Evolutionary conservation across 148 eudicot species (phyloP).

Genomic region (Dianthus caryophyllus): DNA sequence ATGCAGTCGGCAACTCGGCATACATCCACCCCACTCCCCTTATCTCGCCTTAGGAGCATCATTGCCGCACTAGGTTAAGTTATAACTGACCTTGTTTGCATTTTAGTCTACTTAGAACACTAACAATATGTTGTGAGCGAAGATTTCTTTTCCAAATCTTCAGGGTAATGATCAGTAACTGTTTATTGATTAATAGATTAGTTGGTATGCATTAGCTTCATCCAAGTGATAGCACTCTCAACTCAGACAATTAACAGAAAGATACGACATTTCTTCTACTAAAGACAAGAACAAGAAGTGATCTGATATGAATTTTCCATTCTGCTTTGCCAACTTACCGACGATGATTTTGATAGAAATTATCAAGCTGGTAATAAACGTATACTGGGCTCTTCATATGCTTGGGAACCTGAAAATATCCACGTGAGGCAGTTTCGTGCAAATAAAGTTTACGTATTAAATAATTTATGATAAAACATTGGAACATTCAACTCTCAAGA

Average conservation of each 20-base stretch:
- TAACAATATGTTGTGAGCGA: neutral
- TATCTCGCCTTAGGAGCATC: no score
- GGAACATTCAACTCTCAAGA: no score
- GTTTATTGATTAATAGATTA: constrained; percentile 1
- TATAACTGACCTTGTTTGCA: no score
- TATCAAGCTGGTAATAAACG: constrained; percentile 62
- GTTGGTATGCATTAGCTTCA: neutral
- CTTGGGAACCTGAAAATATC: constrained; percentile 61
- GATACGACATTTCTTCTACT: neutral
- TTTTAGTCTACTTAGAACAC: neutral
- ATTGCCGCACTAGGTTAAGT: no score
- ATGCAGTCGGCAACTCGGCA: no score
- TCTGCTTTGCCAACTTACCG: constrained; percentile 30
- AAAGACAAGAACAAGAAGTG: constrained; percentile 5
- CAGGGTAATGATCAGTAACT: neutral
- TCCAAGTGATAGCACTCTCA: neutral
- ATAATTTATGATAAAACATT: no score
- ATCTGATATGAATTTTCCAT: neutral
- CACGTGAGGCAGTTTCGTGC: constrained; percentile 2
- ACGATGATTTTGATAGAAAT: constrained; percentile 63
- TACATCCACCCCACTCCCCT: no score
- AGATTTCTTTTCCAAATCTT: neutral
- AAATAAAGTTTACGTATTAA: neutral
- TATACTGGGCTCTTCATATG: constrained; percentile 67
- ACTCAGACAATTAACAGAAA: neutral